These are phyloP conservation scores for Populus euphratica DNA, from an alignment of 345 rosid species.

Conservation along the genomic window DNA sequence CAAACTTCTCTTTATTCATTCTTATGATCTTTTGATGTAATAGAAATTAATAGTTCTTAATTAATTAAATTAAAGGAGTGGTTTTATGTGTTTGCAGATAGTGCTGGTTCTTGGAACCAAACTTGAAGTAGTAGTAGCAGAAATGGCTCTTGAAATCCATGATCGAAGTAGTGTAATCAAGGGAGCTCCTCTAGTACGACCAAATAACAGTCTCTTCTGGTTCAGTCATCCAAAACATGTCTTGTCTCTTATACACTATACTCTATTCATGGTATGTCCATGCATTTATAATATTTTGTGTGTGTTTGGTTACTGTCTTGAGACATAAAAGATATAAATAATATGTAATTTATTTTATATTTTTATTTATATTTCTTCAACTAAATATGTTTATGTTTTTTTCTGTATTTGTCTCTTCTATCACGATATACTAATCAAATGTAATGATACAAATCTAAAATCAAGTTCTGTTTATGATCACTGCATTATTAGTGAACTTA, in stretches of 20 bases:
- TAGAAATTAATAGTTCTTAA: too few species aligned
- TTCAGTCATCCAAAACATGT: constrained; percentile 41
- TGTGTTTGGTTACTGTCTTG: too few species aligned
- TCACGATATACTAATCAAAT: too few species aligned
- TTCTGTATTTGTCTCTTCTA: too few species aligned
- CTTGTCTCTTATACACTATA: constrained; percentile 45
- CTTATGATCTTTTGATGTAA: too few species aligned
- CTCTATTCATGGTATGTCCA: constrained; percentile 40
- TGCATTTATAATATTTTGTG: too few species aligned
- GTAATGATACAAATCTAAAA: background rate
- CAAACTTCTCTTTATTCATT: background rate
- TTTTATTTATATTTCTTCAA: too few species aligned
- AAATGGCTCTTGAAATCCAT: constrained; percentile 47
- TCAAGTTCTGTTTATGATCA: background rate
- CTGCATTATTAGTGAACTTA: background rate
- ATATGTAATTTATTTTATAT: too few species aligned
- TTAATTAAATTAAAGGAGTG: too few species aligned
- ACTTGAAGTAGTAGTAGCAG: constrained; percentile 48
- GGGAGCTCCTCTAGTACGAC: constrained; percentile 50
- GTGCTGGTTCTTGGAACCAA: constrained; percentile 53
- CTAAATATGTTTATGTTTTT: too few species aligned
- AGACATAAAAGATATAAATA: too few species aligned
- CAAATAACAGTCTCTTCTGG: constrained; percentile 58
- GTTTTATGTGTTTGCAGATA: constrained; percentile 22
- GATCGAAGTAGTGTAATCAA: constrained; percentile 31